Evolutionary conservation across 768 basidiomycete species (phyloP).

Genomic region (Guyanaporus albipodus): DNA sequence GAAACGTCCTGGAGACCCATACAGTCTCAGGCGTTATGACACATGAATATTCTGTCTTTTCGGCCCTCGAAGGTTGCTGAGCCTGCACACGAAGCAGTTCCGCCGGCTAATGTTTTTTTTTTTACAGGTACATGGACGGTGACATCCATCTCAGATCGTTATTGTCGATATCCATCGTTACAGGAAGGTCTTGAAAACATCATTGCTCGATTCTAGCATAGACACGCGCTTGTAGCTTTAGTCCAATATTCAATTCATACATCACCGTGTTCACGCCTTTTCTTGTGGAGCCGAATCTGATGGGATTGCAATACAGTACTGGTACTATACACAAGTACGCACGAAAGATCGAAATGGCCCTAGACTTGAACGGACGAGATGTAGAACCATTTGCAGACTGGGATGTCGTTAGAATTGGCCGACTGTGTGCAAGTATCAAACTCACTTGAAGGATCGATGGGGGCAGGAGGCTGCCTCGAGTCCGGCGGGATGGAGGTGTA

Average conservation of each 20-base stretch:
- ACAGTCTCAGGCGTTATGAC: conserved; percentile 77
- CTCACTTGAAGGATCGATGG: conserved; percentile 88
- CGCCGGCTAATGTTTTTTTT: too few species aligned
- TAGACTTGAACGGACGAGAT: conserved; percentile 86
- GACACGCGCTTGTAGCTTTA: conserved; percentile 27
- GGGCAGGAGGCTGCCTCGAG: conserved; percentile 79
- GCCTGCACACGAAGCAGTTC: background rate
- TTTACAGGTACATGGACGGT: conserved; percentile 83
- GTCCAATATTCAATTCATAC: conserved; percentile 7
- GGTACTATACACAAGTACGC: background rate
- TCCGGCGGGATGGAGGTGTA: conserved; percentile 71
- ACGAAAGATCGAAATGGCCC: background rate
- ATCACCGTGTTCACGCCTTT: background rate
- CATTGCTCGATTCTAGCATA: conserved; percentile 13
- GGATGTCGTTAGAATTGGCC: conserved; percentile 10
- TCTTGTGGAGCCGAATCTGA: background rate
- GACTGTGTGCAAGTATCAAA: conserved; percentile 2
- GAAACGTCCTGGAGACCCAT: conserved; percentile 86
- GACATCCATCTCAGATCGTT: conserved; percentile 84
- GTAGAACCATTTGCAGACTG: conserved; percentile 93
- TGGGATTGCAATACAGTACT: conserved; percentile 1
- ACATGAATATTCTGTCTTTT: conserved; percentile 85
- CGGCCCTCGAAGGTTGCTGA: conserved; percentile 81
- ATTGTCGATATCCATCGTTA: conserved; percentile 82
- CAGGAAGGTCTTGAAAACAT: conserved; percentile 43